Conservation (phyloP, 2,329 filamentous ascomycete genomes). For the Colletotrichum falcatum region DNA sequence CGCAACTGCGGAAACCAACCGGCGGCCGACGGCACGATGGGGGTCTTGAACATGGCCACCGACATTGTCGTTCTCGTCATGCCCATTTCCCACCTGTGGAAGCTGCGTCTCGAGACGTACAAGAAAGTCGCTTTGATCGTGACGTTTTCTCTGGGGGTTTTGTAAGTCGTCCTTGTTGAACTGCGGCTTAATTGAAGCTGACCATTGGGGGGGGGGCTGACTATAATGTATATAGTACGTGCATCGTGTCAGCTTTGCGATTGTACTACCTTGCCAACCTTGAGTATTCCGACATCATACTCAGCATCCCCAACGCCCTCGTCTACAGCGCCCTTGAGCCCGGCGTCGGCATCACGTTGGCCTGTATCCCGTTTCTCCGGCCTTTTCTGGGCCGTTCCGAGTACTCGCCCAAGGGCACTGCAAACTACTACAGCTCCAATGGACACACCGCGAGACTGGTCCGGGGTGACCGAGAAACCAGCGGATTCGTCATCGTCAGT, state of each 20-base stretch:
- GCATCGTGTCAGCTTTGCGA: constrained; percentile 51
- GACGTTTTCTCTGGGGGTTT: constrained; percentile 50
- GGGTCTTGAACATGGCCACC: constrained; percentile 45
- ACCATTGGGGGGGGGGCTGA: neutral
- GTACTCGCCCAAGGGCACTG: constrained; percentile 36
- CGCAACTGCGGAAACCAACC: constrained; percentile 46
- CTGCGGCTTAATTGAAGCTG: neutral
- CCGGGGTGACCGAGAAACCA: neutral
- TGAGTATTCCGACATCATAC: constrained; percentile 50
- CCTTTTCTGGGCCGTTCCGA: constrained; percentile 50
- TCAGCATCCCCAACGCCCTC: constrained; percentile 49
- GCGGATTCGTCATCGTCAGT: constrained; percentile 17
- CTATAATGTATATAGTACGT: constrained; percentile 47
- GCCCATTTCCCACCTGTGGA: constrained; percentile 46
- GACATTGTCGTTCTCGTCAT: constrained; percentile 45
- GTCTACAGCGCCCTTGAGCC: constrained; percentile 55
- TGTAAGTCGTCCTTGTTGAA: constrained; percentile 44
- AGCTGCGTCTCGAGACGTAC: constrained; percentile 44
- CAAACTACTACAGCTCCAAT: constrained; percentile 27
- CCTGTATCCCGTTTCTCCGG: constrained; percentile 56
- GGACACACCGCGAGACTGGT: neutral
- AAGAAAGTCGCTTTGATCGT: constrained; percentile 49
- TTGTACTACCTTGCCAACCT: constrained; percentile 50
- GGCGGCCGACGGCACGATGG: constrained; percentile 47
- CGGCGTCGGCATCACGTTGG: constrained; percentile 52